Evolutionary conservation across 345 rosid genomes (phyloP), one percentile per base, ranked within the genome.

Genomic region (Iberis pinnata): DNA sequence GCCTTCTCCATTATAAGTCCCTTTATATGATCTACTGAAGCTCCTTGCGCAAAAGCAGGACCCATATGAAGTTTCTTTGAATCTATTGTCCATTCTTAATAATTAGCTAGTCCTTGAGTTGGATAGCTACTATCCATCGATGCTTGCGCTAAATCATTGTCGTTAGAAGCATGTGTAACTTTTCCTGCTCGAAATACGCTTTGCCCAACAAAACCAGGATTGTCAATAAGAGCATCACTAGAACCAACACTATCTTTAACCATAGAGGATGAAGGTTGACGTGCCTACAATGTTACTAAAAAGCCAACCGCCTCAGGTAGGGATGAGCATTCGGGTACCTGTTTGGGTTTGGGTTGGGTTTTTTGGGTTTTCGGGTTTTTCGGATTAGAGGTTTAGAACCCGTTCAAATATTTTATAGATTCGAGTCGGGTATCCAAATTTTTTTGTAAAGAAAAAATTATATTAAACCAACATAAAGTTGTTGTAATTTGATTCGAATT

Each of bases 211-310:
- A 76, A 49, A 43, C 81, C 79, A 8, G 81, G 79, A 48, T 79
- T 81, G 60, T 65, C 65, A n/a, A 79, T 67, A n/a, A 66, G 76
- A 53, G 82, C 78, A 61, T 80, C 81, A 20, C 62, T 80, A 59
- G 85, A 79, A 8, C 79, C 81, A 3, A 79, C 85, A 14, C 85
- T 80, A 44, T 81, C 76, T 47, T 76, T 79, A 33, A 67, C 84
- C 59, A 76, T n/a, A n/a, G n/a, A n/a, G n/a, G n/a, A n/a, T n/a
- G n/a, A n/a, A n/a, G n/a, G n/a, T n/a, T n/a, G n/a, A n/a, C n/a
- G n/a, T n/a, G n/a, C n/a, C n/a, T n/a, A n/a, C n/a, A n/a, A n/a
- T n/a, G n/a, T n/a, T n/a, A n/a, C n/a, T n/a, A n/a, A n/a, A n/a
- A n/a, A n/a, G n/a, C n/a, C n/a, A n/a, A n/a, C n/a, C n/a, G n/a